phyloP scores from a whole-genome alignment of 2,329 filamentous ascomycete species.

The Alternaria metachromatica region DNA sequence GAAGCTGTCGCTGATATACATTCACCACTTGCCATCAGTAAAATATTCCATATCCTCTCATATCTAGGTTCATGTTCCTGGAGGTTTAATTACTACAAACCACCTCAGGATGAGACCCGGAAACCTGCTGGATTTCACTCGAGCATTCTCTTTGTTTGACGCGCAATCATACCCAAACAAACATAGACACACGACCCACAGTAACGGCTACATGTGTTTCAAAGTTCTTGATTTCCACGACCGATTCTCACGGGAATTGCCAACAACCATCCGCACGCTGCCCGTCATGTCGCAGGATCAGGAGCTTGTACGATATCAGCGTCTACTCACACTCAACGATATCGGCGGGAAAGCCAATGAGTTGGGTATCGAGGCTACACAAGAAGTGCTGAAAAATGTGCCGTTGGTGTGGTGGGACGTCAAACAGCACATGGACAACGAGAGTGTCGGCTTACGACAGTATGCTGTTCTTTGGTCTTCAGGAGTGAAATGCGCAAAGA shows the following conservation, averaged over 20 bases:
- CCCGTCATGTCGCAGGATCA: neutral
- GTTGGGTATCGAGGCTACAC: neutral
- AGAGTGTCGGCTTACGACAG: neutral
- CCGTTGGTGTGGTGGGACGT: neutral
- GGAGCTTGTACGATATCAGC: neutral
- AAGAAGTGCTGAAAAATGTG: neutral
- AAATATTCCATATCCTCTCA: neutral
- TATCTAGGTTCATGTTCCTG: neutral
- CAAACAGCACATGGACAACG: neutral
- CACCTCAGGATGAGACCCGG: neutral
- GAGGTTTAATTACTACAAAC: neutral
- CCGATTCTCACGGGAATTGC: neutral
- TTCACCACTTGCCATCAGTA: neutral
- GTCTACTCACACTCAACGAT: neutral
- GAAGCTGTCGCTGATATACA: neutral
- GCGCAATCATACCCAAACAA: neutral
- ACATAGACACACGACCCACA: neutral
- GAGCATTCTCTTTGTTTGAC: neutral
- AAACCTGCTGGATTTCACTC: neutral
- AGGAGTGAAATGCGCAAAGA: neutral
- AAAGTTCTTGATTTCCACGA: neutral
- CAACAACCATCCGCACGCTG: neutral
- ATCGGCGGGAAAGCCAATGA: neutral
- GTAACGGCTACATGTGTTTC: neutral
- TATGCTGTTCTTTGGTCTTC: constrained; percentile 19